Conservation (phyloP, 2,329 filamentous ascomycete species). For the Dothiorella sarmentorum region DNA sequence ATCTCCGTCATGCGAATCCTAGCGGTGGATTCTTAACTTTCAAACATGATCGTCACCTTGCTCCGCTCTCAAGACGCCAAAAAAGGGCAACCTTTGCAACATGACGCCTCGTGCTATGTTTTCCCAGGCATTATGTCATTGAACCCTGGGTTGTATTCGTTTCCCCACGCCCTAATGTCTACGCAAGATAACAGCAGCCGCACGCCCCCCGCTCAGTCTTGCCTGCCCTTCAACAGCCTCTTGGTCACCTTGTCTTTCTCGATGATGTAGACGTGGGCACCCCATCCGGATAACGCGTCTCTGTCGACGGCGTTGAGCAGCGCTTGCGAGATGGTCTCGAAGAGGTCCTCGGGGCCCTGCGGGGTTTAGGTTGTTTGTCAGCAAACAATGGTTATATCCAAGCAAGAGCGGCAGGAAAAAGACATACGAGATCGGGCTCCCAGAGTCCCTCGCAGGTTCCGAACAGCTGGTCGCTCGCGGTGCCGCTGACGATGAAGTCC, state of each 20-base stretch:
- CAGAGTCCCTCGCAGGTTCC: slow-evolving; percentile 97
- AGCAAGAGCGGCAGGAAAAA: not conserved
- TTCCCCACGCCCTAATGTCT: not conserved
- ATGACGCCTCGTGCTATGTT: not conserved
- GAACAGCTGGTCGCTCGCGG: slow-evolving; percentile 94
- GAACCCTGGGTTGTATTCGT: not conserved
- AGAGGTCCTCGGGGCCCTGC: slow-evolving; percentile 88
- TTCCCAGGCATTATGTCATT: not conserved
- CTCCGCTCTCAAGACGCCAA: not conserved
- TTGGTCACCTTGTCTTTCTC: slow-evolving; percentile 99
- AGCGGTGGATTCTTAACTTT: not conserved
- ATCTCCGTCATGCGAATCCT: not conserved
- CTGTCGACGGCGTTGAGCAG: slow-evolving; percentile 93
- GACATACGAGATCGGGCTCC: slow-evolving; percentile 84
- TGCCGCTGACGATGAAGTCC: slow-evolving; percentile 98
- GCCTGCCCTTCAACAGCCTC: slow-evolving; percentile 94
- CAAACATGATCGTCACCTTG: slow-evolving; percentile 11
- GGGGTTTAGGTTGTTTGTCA: no score
- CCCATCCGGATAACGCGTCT: slow-evolving; percentile 96
- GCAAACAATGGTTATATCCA: not conserved
- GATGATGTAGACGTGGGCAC: slow-evolving; percentile 98
- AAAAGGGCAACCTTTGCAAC: not conserved
- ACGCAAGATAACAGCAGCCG: not conserved
- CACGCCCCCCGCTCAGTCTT: slow-evolving; percentile 56
- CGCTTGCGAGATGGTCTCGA: slow-evolving; percentile 96